These are phyloP conservation scores for Verbena officinalis DNA, from an alignment of 257 asterid species.

Conservation along the genomic window DNA sequence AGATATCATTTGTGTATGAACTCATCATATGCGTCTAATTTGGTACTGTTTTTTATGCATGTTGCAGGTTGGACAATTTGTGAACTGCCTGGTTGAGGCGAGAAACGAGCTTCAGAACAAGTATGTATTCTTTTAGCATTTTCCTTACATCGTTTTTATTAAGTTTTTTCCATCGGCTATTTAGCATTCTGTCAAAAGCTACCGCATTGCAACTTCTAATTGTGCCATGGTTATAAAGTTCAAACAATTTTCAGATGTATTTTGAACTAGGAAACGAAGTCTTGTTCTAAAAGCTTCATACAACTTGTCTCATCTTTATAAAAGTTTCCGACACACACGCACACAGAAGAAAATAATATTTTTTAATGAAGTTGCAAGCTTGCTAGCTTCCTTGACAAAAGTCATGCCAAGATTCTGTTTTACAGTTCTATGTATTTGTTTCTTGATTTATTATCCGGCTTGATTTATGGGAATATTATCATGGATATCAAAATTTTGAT, in stretches of 20 bases:
- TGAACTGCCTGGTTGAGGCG: constrained; percentile 72
- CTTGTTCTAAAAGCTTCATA: background rate
- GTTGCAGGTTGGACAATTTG: constrained; percentile 74
- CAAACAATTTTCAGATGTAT: background rate
- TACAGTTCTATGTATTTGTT: background rate
- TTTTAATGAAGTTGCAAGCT: background rate
- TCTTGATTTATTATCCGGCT: background rate
- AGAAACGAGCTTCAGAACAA: constrained; percentile 64
- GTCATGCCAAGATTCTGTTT: background rate
- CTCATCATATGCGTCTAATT: background rate
- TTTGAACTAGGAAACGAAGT: background rate
- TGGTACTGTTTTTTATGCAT: background rate
- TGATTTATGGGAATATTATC: background rate
- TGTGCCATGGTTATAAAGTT: background rate
- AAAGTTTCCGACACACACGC: no score
- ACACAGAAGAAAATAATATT: no score
- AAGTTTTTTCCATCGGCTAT: background rate
- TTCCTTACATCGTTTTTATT: background rate
- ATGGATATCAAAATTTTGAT: background rate
- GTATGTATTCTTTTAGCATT: constrained; percentile 38
- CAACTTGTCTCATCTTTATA: background rate
- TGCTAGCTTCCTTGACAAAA: background rate
- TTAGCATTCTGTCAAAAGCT: background rate
- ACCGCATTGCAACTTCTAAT: background rate
- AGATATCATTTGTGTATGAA: constrained; percentile 1